Percentiles rank a stretch among this genome's conserved stretches.
Evolutionary conservation across 169 alveolate species (phyloP).

Genomic region (Plasmodium cynomolgi): DNA sequence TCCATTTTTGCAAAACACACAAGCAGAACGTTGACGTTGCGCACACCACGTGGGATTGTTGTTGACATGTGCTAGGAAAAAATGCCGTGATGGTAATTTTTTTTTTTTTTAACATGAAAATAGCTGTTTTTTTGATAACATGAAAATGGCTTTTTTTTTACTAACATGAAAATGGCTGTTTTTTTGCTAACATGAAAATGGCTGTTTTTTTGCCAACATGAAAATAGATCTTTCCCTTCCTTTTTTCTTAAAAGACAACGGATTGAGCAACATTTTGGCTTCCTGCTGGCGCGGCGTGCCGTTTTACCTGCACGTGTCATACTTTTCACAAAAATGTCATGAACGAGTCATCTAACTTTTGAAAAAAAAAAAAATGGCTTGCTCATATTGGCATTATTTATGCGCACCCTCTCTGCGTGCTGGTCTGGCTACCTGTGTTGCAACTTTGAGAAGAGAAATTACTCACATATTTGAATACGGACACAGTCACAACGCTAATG

Average conservation of each 20-base stretch:
- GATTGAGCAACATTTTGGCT: neutral
- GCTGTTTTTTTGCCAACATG: neutral
- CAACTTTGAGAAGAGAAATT: conserved; percentile 1
- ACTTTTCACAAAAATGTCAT: neutral
- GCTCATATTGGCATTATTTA: neutral
- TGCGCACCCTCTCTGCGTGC: neutral
- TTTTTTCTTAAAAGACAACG: neutral
- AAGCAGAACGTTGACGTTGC: neutral
- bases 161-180: neutral
- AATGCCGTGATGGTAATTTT: neutral
- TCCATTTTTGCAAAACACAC: conserved; percentile 3
- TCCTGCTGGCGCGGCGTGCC: neutral
- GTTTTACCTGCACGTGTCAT: conserved; percentile 1
- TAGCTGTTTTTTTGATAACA: neutral
- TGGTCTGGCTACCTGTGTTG: neutral
- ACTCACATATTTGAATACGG: neutral
- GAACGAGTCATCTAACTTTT: neutral
- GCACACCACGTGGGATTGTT: conserved; percentile 1
- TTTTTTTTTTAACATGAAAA: conserved; percentile 9
- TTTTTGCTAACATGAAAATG: neutral
- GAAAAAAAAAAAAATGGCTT: neutral
- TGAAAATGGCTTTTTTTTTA: neutral
- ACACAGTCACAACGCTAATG: neutral
- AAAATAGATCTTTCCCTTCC: neutral
- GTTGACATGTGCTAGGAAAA: conserved; percentile 12